phyloP scores from a whole-genome alignment of 305 asterid genomes.

The Solanum hybrid region DNA sequence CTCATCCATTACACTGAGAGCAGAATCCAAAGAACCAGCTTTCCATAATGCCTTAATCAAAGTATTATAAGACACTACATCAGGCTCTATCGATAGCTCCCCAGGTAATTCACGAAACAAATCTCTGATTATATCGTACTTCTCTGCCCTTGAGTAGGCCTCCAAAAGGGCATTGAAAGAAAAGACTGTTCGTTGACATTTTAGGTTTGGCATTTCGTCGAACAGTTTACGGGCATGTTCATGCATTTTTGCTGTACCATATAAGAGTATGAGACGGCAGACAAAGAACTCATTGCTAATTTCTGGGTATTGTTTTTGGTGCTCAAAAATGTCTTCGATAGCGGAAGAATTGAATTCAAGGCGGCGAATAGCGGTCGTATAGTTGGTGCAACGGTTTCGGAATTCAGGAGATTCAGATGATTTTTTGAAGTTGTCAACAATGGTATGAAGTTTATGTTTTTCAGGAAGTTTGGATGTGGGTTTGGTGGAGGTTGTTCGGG shows the following conservation, averaged over 20 bases:
- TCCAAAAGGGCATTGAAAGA: conserved; percentile 42
- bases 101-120: conserved; percentile 31
- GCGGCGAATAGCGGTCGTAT: conserved; percentile 21
- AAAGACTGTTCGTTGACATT: conserved; percentile 33
- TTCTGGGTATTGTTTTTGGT: conserved; percentile 38
- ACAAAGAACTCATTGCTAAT: conserved; percentile 29
- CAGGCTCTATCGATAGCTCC: conserved; percentile 29
- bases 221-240: conserved; percentile 42
- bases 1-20: conserved; percentile 26
- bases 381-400: conserved; percentile 14
- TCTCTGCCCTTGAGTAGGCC: conserved; percentile 26
- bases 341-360: conserved; percentile 20
- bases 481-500: neutral
- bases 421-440: conserved; percentile 19
- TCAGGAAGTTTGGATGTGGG: neutral
- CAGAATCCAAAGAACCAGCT: conserved; percentile 27
- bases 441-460: neutral
- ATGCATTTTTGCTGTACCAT: conserved; percentile 36
- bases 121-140: conserved; percentile 15
- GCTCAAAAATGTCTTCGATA: conserved; percentile 33
- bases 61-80: conserved; percentile 32
- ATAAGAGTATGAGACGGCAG: conserved; percentile 29
- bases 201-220: conserved; percentile 51
- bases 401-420: conserved; percentile 18
- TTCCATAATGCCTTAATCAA: conserved; percentile 31